Evolutionary conservation across 345 rosid genomes (phyloP).

Genomic region (Rubroshorea leprosula): DNA sequence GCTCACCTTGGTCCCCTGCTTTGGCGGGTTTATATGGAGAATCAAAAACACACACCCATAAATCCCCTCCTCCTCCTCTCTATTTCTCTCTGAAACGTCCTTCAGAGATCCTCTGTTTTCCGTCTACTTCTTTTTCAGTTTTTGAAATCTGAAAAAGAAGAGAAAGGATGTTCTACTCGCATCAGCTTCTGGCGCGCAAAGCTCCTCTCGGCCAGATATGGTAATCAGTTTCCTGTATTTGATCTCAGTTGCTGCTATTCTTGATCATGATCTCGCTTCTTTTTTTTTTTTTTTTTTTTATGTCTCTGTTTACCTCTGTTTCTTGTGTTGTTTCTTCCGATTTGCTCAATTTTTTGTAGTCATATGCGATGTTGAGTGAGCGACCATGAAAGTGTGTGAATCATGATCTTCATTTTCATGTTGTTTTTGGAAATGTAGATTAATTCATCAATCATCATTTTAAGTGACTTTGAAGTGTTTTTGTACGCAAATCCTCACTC

Average conservation of each 20-base stretch:
- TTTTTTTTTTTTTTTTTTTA: background rate
- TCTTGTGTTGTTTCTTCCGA: background rate
- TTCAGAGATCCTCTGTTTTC: background rate
- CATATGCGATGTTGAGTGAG: too few relatives aligned
- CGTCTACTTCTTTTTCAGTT: background rate
- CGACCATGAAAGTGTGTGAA: background rate
- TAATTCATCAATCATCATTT: too few relatives aligned
- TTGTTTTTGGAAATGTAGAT: too few relatives aligned
- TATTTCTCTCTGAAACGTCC: background rate
- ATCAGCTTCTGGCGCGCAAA: slow-evolving; percentile 93
- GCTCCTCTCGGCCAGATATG: slow-evolving; percentile 96
- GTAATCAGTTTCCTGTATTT: slow-evolving; percentile 27
- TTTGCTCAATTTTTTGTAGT: background rate
- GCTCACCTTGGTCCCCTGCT: background rate
- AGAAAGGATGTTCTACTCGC: slow-evolving; percentile 73
- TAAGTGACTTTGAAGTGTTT: background rate
- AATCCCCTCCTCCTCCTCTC: background rate
- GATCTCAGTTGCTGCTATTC: background rate
- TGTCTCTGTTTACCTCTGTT: background rate
- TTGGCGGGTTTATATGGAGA: background rate
- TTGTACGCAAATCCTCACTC: background rate
- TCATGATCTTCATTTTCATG: too few relatives aligned
- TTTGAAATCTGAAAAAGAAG: background rate
- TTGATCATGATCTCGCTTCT: background rate
- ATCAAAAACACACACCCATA: background rate